Conservation (phyloP, 176 grass and related monocot species). For the Avena eriantha region DNA sequence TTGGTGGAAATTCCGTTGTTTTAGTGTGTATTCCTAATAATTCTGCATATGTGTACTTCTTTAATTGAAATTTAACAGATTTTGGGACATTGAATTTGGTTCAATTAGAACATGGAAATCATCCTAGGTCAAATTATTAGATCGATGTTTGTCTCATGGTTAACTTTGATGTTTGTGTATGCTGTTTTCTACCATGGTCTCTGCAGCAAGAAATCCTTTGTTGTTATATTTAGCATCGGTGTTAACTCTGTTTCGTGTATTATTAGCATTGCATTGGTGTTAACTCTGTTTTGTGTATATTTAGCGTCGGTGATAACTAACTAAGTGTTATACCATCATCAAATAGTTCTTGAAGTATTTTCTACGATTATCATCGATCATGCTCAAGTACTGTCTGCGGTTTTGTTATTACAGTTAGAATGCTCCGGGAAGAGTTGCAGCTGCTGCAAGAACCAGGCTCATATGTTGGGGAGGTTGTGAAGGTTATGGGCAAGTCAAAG, state of each 20-base stretch:
- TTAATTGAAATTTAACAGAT: background rate
- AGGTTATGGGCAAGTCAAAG: conserved; percentile 98
- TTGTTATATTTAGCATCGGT: background rate
- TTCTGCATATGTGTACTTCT: background rate
- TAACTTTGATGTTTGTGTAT: background rate
- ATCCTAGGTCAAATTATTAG: background rate
- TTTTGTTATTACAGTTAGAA: conserved; percentile 57
- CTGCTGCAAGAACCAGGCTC: conserved; percentile 84
- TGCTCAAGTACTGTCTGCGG: background rate
- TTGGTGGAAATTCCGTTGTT: background rate
- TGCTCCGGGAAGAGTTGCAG: conserved; percentile 75
- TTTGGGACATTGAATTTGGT: background rate
- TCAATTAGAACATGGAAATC: background rate
- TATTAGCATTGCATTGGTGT: background rate
- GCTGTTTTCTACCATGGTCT: background rate
- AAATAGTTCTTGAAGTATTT: no score
- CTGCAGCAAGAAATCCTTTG: background rate
- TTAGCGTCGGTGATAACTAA: background rate
- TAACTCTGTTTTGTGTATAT: background rate
- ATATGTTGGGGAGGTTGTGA: conserved; percentile 95
- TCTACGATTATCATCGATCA: background rate
- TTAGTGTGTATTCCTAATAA: background rate
- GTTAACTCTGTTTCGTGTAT: background rate
- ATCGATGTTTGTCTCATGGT: background rate
- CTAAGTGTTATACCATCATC: background rate